A percentile compares a stretch with the other conserved stretches of the same genome.
These are phyloP conservation scores for Candida sanyiensis DNA, from an alignment of 805 yeast species.

Conservation along the genomic window DNA sequence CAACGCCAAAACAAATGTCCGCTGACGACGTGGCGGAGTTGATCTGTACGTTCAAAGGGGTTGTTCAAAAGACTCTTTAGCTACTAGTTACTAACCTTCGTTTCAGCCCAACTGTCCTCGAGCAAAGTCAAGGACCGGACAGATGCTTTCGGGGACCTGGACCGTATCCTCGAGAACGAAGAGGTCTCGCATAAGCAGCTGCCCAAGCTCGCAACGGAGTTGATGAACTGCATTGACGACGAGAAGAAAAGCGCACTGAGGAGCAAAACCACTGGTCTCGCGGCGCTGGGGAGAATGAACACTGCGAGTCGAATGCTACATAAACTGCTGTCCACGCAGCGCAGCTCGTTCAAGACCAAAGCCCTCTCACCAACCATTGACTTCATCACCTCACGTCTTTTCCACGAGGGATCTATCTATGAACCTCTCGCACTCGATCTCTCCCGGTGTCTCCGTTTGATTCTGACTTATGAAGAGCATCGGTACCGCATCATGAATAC, in stretches of 20 bases:
- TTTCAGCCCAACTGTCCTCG: constrained; percentile 35
- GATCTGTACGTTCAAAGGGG: constrained; percentile 4
- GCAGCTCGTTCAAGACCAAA: constrained; percentile 15
- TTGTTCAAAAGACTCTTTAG: neutral
- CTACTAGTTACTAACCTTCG: constrained; percentile 3
- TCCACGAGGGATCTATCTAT: constrained; percentile 13
- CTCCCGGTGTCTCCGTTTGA: constrained; percentile 23
- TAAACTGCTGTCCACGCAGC: constrained; percentile 12
- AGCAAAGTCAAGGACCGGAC: constrained; percentile 49
- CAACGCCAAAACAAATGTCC: constrained; percentile 8
- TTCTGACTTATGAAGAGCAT: constrained; percentile 21
- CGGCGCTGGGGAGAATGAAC: constrained; percentile 29
- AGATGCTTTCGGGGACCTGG: constrained; percentile 41
- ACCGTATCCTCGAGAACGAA: constrained; percentile 23
- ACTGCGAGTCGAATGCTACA: constrained; percentile 31
- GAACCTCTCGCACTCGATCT: constrained; percentile 29
- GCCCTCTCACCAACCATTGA: constrained; percentile 12
- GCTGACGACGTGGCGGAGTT: constrained; percentile 5
- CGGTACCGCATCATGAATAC: constrained; percentile 17
- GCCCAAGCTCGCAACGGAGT: constrained; percentile 22
- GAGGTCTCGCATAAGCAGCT: constrained; percentile 23
- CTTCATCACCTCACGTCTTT: constrained; percentile 12
- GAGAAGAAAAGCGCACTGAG: constrained; percentile 32
- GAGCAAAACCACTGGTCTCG: constrained; percentile 23
- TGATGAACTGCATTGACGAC: constrained; percentile 27